Conservation (phyloP, 768 basidiomycete species). For the Neoboletus brunneissimus region DNA sequence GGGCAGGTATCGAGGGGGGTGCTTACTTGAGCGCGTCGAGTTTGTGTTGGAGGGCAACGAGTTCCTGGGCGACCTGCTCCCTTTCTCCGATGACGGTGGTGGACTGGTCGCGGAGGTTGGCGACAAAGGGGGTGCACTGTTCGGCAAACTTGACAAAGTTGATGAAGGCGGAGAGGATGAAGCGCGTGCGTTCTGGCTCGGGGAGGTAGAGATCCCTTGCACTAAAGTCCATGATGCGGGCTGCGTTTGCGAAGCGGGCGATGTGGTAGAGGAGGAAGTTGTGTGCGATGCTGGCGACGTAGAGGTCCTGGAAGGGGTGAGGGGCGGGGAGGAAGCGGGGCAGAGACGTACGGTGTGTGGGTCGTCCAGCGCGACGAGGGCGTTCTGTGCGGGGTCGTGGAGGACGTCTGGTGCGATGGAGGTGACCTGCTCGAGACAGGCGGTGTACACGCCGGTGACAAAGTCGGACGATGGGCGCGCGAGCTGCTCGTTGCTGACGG, state of each 20-base stretch:
- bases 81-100: constrained; percentile 57
- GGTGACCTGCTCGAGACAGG: constrained; percentile 71
- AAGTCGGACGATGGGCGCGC: constrained; percentile 65
- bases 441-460: constrained; percentile 64
- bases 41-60: constrained; percentile 48
- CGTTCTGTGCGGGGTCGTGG: constrained; percentile 54
- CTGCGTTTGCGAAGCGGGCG: constrained; percentile 70
- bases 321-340: neutral
- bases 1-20: neutral
- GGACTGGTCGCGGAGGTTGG: constrained; percentile 59
- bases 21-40: constrained; percentile 57
- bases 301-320: constrained; percentile 54
- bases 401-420: constrained; percentile 58
- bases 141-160: constrained; percentile 91
- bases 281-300: constrained; percentile 52
- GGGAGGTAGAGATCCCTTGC: constrained; percentile 72
- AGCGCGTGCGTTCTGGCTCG: constrained; percentile 68
- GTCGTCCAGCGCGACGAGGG: constrained; percentile 48
- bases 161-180: constrained; percentile 82
- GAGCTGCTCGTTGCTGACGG: constrained; percentile 66
- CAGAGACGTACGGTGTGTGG: constrained; percentile 50
- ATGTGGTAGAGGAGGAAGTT: constrained; percentile 71
- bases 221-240: constrained; percentile 74
- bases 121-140: constrained; percentile 62
- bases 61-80: constrained; percentile 50